A percentile compares a stretch with the other conserved stretches of the same genome.
Evolutionary conservation across 192 early-diverging fungal species (phyloP).

Genomic region (Linnemannia elongata): DNA sequence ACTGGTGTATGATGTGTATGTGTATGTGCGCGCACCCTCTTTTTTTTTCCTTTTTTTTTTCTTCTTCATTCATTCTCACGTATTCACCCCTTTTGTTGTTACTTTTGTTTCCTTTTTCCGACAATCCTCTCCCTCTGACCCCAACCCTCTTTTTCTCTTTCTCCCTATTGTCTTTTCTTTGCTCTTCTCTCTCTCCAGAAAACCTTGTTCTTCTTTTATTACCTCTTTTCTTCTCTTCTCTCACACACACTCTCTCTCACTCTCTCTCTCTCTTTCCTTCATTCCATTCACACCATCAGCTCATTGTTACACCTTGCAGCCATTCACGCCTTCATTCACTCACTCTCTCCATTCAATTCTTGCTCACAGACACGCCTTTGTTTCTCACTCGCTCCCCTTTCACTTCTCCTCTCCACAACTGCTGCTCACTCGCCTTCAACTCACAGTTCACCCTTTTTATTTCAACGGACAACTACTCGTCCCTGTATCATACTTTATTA

Average conservation of each 20-base stretch:
- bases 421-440: not conserved
- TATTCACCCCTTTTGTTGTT: not conserved
- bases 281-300: not conserved
- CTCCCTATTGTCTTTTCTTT: not conserved
- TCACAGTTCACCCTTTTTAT: constrained; percentile 6
- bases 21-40: not conserved
- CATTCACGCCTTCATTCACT: not conserved
- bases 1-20: too few relatives aligned
- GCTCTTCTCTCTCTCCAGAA: not conserved
- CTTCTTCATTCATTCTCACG: too few relatives aligned
- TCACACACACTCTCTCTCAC: not conserved
- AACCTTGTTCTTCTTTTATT: not conserved
- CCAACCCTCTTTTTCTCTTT: not conserved
- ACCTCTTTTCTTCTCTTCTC: too few relatives aligned
- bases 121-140: constrained; percentile 31
- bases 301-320: not conserved
- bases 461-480: not conserved
- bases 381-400: not conserved
- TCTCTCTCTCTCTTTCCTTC: not conserved
- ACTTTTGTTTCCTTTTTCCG: constrained; percentile 24
- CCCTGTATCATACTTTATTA: not conserved
- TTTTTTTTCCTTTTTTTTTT: not conserved
- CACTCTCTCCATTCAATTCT: not conserved
- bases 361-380: not conserved
- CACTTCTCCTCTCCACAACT: too few relatives aligned